Conservation (phyloP, 2,329 filamentous ascomycete species). For the Xylariaceae sp. region DNA sequence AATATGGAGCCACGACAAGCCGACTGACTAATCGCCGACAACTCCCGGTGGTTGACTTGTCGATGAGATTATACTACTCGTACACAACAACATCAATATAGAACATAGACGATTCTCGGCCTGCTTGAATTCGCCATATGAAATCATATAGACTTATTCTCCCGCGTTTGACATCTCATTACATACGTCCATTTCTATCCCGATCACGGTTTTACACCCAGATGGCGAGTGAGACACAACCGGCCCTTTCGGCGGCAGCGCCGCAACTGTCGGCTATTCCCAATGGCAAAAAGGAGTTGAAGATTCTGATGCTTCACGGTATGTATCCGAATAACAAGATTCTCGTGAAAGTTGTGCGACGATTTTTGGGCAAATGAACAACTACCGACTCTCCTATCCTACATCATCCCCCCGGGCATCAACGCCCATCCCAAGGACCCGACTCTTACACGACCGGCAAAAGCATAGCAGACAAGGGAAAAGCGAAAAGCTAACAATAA, state of each 20-base stretch:
- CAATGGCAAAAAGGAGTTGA: constrained; percentile 46
- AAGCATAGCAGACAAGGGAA: too few species aligned
- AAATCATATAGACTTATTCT: constrained; percentile 1
- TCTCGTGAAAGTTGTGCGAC: background rate
- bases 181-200: background rate
- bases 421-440: too few species aligned
- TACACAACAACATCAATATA: background rate
- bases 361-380: background rate
- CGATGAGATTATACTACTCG: too few species aligned
- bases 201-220: constrained; percentile 1
- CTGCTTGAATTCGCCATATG: constrained; percentile 1
- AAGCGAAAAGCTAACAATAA: background rate
- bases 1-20: too few species aligned
- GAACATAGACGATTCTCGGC: background rate
- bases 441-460: too few species aligned
- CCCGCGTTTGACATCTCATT: background rate
- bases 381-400: background rate
- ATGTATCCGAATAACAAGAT: constrained; percentile 15
- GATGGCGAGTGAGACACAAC: constrained; percentile 24
- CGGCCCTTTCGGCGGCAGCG: constrained; percentile 7
- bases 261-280: constrained; percentile 30
- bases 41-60: too few species aligned
- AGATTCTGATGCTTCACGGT: constrained; percentile 76
- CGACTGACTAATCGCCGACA: too few species aligned
- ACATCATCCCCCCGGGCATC: background rate